These are phyloP conservation scores for Huntiella omanensis DNA, from an alignment of 2,329 filamentous ascomycete species.

Conservation along the genomic window DNA sequence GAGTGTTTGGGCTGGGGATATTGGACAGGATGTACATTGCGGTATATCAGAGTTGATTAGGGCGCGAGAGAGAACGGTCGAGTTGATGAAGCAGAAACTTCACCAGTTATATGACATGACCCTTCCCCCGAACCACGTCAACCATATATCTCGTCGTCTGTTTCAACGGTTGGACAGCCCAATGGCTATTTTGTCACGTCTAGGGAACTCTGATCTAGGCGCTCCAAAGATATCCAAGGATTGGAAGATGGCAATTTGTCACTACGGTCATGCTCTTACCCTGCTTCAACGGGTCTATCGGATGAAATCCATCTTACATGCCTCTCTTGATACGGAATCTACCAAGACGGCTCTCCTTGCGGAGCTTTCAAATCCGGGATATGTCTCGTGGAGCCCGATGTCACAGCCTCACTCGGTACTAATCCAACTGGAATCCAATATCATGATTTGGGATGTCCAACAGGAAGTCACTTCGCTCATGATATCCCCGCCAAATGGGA, in stretches of 20 bases:
- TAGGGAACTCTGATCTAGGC: slow-evolving; percentile 13
- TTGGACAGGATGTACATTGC: no score
- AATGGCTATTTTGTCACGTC: slow-evolving; percentile 19
- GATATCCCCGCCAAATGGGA: slow-evolving; percentile 20
- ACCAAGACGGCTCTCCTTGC: slow-evolving; percentile 17
- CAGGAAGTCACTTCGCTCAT: slow-evolving; percentile 38
- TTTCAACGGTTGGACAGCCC: slow-evolving; percentile 13
- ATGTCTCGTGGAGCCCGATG: slow-evolving; percentile 33
- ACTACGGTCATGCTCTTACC: slow-evolving; percentile 23
- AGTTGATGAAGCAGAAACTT: no score
- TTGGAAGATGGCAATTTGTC: slow-evolving; percentile 21
- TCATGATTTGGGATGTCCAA: slow-evolving; percentile 43
- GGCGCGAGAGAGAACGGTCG: no score
- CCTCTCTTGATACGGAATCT: neutral
- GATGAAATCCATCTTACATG: slow-evolving; percentile 15
- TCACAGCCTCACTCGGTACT: slow-evolving; percentile 41
- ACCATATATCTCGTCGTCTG: neutral
- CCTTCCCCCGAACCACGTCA: no score
- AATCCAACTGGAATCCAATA: slow-evolving; percentile 42
- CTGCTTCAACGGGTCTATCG: slow-evolving; percentile 24
- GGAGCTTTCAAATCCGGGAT: slow-evolving; percentile 32
- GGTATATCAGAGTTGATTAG: no score
- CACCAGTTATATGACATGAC: no score
- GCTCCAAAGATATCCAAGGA: slow-evolving; percentile 15
- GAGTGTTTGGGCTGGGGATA: no score